Evolutionary conservation across 345 rosid genomes (phyloP), one percentile per base, ranked within the genome.

Genomic region (Ailanthus altissimus): DNA sequence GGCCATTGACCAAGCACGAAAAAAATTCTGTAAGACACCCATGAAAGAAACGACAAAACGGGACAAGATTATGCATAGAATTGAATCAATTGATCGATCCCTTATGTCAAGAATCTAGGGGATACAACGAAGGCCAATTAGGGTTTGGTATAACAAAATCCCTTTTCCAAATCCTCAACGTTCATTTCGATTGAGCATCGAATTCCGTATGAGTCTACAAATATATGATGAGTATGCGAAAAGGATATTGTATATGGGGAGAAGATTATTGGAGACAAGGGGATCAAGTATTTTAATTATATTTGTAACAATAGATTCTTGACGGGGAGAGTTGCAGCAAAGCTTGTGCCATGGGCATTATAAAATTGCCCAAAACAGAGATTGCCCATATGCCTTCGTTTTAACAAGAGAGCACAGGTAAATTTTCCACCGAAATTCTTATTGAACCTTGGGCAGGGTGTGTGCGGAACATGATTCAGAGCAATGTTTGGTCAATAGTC

Each of bases 61-160:
- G 49, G 81, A 69, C 74, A 73, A 14, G 32, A 54, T 70, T 56
- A 56, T 76, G 23, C 78, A 68, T 20, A 69, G 69, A 46, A 23
- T 11, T 53, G 23, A 11, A 70, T 32, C 38, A 32, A 1, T 32
- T 32, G 38, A 32, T 3, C 38, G 38, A 32, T 3, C 73, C 73
- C 53, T 23, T 26, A 62, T 57, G 60, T 67, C 32, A 79, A 82
- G 78, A 80, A 83, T 83, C 84, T 81, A 81, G 76, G 68, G 68
- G 45, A 15, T 70, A 72, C 38, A 50, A 36, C 14, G 1, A 45
- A 3, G n/a, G 23, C 20, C 4, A 6, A 18, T 71, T 54, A n/a
- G 63, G 63, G 43, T 51, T n/a, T 32, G 13, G 21, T 18, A 43
- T 21, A 21, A 58, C 42, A 46, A 46, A 68, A 45, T 45, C 36